Evolutionary conservation across 2,329 filamentous ascomycete species (phyloP).

Genomic region (Aspergillus ochraceoroseus): DNA sequence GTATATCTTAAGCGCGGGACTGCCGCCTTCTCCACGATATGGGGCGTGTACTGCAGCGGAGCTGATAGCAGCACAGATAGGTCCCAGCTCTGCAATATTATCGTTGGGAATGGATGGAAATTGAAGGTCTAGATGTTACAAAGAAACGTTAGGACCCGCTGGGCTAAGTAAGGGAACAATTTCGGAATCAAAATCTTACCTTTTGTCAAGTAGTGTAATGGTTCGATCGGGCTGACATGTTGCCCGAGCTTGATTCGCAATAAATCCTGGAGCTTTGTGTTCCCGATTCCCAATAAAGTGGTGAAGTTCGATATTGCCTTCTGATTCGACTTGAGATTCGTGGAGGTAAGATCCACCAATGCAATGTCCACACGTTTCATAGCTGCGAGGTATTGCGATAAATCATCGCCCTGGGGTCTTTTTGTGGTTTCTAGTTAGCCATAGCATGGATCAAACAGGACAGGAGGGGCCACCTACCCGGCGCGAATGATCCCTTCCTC

Average conservation of each 20-base stretch:
- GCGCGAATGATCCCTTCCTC: constrained; percentile 88
- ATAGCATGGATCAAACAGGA: background rate
- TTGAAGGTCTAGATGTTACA: constrained; percentile 49
- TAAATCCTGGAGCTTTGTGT: constrained; percentile 74
- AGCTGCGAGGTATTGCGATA: constrained; percentile 80
- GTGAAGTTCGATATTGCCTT: constrained; percentile 77
- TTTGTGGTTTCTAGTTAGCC: constrained; percentile 1
- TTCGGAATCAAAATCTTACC: constrained; percentile 42
- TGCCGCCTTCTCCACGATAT: constrained; percentile 53
- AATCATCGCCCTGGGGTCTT: constrained; percentile 72
- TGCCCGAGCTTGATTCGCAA: constrained; percentile 76
- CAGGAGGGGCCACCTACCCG: constrained; percentile 49
- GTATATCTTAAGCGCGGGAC: constrained; percentile 74
- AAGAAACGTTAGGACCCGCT: constrained; percentile 31
- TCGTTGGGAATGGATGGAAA: constrained; percentile 79
- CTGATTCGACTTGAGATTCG: constrained; percentile 90
- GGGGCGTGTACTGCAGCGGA: constrained; percentile 54
- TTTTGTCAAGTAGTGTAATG: constrained; percentile 89
- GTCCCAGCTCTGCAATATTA: constrained; percentile 66
- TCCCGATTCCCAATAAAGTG: constrained; percentile 71
- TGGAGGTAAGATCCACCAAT: constrained; percentile 75
- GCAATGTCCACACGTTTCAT: constrained; percentile 84
- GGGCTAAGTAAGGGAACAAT: background rate
- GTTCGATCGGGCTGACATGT: constrained; percentile 75
- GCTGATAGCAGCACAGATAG: constrained; percentile 73